phyloP scores from a whole-genome alignment of 2,329 filamentous ascomycete genomes.

The Paecilomyces niveus region DNA sequence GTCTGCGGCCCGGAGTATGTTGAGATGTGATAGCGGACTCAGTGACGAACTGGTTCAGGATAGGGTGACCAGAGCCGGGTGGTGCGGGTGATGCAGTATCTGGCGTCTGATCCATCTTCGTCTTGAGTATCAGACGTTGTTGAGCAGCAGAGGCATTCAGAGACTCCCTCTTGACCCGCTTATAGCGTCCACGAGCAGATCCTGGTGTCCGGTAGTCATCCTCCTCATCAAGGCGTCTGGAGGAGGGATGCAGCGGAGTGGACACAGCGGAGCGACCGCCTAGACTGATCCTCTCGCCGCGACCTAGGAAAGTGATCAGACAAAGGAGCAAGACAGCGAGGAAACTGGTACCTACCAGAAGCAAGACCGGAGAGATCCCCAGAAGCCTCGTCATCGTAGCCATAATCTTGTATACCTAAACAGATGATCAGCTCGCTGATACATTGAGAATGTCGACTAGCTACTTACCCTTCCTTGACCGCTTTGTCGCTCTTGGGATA shows the following conservation, averaged over 20 bases:
- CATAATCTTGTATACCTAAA: slow-evolving; percentile 14
- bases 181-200: slow-evolving; percentile 30
- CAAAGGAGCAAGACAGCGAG: background rate
- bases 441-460: background rate
- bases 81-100: slow-evolving; percentile 38
- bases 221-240: slow-evolving; percentile 31
- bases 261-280: slow-evolving; percentile 25
- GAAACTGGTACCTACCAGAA: background rate
- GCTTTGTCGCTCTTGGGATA: slow-evolving; percentile 37
- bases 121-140: slow-evolving; percentile 38
- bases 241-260: slow-evolving; percentile 32
- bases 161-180: slow-evolving; percentile 31
- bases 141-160: slow-evolving; percentile 27
- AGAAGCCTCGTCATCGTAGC: slow-evolving; percentile 29
- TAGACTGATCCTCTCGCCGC: slow-evolving; percentile 11
- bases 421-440: slow-evolving; percentile 1
- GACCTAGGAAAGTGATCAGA: slow-evolving; percentile 3
- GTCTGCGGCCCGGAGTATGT: slow-evolving; percentile 29
- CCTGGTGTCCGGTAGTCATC: slow-evolving; percentile 33
- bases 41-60: slow-evolving; percentile 34
- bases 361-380: slow-evolving; percentile 18
- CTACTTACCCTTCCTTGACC: slow-evolving; percentile 35
- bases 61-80: slow-evolving; percentile 33
- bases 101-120: slow-evolving; percentile 35
- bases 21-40: slow-evolving; percentile 23